phyloP scores from a whole-genome alignment of 495 filamentous ascomycete species.

The Penicillium angulare region DNA sequence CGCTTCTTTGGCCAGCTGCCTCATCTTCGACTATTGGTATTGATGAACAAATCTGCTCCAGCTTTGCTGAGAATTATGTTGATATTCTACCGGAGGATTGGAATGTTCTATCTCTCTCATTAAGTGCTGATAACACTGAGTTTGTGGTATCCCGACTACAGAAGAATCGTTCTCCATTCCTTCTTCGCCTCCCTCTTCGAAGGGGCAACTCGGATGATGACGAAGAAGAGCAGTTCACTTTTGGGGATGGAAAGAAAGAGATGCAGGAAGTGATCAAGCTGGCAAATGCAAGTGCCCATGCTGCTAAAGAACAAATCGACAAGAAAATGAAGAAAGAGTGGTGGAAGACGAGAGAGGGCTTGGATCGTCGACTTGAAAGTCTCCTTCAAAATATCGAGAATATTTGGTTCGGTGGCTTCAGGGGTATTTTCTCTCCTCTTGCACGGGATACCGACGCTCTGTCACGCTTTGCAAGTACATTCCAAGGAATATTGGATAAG shows the following conservation, averaged over 20 bases:
- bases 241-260: slow-evolving; percentile 71
- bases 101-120: slow-evolving; percentile 80
- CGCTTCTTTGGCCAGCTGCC: slow-evolving; percentile 38
- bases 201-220: slow-evolving; percentile 81
- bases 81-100: slow-evolving; percentile 75
- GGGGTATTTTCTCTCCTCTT: slow-evolving; percentile 81
- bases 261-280: slow-evolving; percentile 76
- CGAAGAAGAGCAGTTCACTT: slow-evolving; percentile 79
- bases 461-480: slow-evolving; percentile 68
- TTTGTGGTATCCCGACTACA: slow-evolving; percentile 79
- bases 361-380: slow-evolving; percentile 75
- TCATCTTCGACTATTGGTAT: slow-evolving; percentile 16
- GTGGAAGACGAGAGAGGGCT: slow-evolving; percentile 80
- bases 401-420: slow-evolving; percentile 93
- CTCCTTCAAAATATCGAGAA: slow-evolving; percentile 83
- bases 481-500: slow-evolving; percentile 80
- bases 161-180: slow-evolving; percentile 70
- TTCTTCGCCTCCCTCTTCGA: slow-evolving; percentile 78
- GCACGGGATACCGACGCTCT: slow-evolving; percentile 58
- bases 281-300: slow-evolving; percentile 80
- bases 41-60: slow-evolving; percentile 27
- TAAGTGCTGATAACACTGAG: slow-evolving; percentile 77
- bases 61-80: slow-evolving; percentile 40
- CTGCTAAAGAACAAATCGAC: slow-evolving; percentile 56
- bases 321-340: slow-evolving; percentile 70